Percentiles rank a stretch among this genome's conserved stretches.
Conservation (phyloP, 257 asterid species). For the Jaltomata sinuosa region DNA sequence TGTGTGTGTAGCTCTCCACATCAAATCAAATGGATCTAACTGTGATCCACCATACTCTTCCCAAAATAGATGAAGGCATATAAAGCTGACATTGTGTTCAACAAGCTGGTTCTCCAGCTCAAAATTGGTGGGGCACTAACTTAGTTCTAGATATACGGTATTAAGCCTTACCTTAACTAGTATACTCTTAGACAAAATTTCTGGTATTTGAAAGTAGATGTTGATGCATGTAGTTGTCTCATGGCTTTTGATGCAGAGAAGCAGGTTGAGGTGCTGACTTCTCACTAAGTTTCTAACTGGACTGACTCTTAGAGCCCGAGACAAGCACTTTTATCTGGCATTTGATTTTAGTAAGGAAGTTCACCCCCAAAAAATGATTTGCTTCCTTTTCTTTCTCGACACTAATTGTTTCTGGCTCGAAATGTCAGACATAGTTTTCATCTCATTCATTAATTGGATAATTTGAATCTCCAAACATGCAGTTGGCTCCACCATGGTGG, state of each 20-base stretch:
- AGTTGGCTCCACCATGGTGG: constrained; percentile 62
- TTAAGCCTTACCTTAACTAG: not conserved
- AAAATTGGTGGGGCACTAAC: not conserved
- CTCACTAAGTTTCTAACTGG: constrained; percentile 55
- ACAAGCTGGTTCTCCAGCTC: not conserved
- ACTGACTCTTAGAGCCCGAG: constrained; percentile 53
- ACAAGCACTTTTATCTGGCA: constrained; percentile 49
- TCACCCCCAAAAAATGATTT: constrained; percentile 6
- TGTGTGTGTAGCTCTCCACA: not conserved
- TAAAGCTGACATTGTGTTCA: not conserved
- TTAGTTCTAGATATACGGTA: not conserved
- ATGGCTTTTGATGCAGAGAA: constrained; percentile 89
- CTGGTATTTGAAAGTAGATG: constrained; percentile 29
- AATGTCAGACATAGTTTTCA: constrained; percentile 1
- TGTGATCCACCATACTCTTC: not conserved
- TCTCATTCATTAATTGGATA: constrained; percentile 27
- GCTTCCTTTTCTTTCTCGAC: constrained; percentile 10
- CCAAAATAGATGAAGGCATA: not conserved
- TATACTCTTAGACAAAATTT: constrained; percentile 8
- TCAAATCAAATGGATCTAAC: not conserved
- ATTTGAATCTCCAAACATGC: constrained; percentile 68
- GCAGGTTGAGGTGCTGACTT: constrained; percentile 71
- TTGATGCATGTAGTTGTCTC: constrained; percentile 65
- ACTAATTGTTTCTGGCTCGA: not conserved
- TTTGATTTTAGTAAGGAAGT: constrained; percentile 35